Percentiles rank a stretch among this genome's conserved stretches.
phyloP scores from a whole-genome alignment of 129 eudicot genomes.

The Tagetes patula region DNA sequence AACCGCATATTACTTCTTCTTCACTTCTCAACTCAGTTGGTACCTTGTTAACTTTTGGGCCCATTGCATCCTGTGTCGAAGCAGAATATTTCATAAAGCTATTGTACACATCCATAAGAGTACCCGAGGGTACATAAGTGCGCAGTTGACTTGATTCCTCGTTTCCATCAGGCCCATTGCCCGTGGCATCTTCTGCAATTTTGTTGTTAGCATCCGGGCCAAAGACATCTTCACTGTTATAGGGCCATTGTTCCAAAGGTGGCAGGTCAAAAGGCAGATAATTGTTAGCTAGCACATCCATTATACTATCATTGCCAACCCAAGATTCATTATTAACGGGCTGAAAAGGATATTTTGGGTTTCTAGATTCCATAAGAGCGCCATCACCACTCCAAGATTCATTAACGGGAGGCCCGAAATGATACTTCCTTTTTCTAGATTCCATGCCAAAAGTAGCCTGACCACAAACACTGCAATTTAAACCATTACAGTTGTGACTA shows the following conservation, averaged over 20 bases:
- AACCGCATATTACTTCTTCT: constrained; percentile 27
- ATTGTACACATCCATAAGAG: constrained; percentile 11
- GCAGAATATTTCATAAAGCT: neutral
- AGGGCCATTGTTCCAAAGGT: constrained; percentile 25
- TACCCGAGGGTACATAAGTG: neutral
- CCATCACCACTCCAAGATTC: constrained; percentile 12
- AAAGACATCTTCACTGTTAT: neutral
- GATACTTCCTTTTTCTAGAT: constrained; percentile 26
- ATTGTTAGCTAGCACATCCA: constrained; percentile 1
- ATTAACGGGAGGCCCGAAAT: constrained; percentile 13
- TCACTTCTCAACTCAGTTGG: constrained; percentile 19
- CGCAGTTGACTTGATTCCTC: neutral
- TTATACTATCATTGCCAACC: constrained; percentile 15
- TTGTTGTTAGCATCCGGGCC: constrained; percentile 3
- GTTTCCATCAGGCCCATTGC: constrained; percentile 7
- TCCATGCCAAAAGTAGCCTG: constrained; percentile 24
- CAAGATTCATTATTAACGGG: neutral
- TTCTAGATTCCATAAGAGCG: constrained; percentile 25
- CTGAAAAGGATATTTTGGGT: constrained; percentile 13
- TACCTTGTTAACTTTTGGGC: neutral
- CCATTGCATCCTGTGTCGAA: neutral
- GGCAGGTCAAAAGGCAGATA: constrained; percentile 23
- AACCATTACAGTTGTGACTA: constrained; percentile 32
- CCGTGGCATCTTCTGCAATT: constrained; percentile 11
- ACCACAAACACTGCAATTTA: constrained; percentile 39